A percentile compares a stretch with the other conserved stretches of the same genome.
These are phyloP conservation scores for Candida sonorensis DNA, from an alignment of 805 yeast species.

Conservation along the genomic window DNA sequence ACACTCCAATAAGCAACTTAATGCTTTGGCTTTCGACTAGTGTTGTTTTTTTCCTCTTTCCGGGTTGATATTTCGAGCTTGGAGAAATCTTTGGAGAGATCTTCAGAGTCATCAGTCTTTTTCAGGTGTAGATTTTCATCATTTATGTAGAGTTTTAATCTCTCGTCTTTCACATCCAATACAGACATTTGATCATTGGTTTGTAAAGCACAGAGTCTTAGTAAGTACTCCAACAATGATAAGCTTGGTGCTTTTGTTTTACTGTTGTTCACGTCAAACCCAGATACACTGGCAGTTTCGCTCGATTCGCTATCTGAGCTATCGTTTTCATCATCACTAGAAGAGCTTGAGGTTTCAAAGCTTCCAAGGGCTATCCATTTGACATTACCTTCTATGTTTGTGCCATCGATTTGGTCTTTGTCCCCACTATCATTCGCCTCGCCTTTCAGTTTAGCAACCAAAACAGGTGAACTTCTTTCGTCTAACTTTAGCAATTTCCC, in stretches of 20 bases:
- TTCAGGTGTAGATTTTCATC: conserved; percentile 38
- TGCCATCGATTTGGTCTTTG: too few relatives aligned
- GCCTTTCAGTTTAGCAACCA: conserved; percentile 50
- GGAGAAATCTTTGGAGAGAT: conserved; percentile 1
- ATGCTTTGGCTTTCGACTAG: neutral
- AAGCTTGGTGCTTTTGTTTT: conserved; percentile 26
- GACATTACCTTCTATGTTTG: conserved; percentile 8
- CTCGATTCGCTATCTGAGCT: too few relatives aligned
- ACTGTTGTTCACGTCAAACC: conserved; percentile 14
- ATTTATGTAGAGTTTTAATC: conserved; percentile 50
- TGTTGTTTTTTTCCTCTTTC: too few relatives aligned
- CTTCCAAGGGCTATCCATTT: conserved; percentile 51
- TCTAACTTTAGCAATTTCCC: conserved; percentile 59
- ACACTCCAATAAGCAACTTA: too few relatives aligned
- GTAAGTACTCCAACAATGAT: conserved; percentile 55
- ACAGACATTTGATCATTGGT: conserved; percentile 49
- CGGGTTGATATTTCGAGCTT: neutral
- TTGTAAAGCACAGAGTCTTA: conserved; percentile 56
- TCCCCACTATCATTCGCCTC: too few relatives aligned
- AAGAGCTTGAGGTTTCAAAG: conserved; percentile 26
- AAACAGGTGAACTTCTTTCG: conserved; percentile 56
- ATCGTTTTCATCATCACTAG: conserved; percentile 17
- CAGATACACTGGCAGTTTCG: too few relatives aligned
- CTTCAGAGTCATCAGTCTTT: neutral
- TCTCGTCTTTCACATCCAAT: conserved; percentile 56